Evolutionary conservation across 2,329 filamentous ascomycete species (phyloP).

Genomic region (Myriosclerotinia duriaeana): DNA sequence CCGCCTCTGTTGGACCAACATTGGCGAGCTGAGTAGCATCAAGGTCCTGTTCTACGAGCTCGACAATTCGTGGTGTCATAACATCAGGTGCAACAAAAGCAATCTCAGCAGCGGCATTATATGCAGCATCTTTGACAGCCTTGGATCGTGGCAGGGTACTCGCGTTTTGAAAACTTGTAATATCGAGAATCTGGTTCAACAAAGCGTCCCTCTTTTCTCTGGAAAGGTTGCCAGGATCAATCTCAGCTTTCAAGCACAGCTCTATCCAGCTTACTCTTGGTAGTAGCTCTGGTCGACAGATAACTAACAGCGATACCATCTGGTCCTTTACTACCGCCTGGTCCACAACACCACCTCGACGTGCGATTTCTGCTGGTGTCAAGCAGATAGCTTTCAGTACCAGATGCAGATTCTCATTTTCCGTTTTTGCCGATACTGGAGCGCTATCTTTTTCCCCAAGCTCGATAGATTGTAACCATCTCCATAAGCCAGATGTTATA

Average conservation of each 20-base stretch:
- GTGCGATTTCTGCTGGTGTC: conserved; percentile 50
- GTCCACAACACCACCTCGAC: conserved; percentile 47
- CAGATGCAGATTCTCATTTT: conserved; percentile 61
- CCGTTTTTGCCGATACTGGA: conserved; percentile 63
- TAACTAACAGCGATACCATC: conserved; percentile 72
- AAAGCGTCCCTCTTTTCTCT: conserved; percentile 61
- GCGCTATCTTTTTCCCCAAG: conserved; percentile 75
- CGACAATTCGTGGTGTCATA: conserved; percentile 73
- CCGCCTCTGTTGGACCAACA: conserved; percentile 83
- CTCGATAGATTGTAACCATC: conserved; percentile 69
- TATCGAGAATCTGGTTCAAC: conserved; percentile 62
- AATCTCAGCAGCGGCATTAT: conserved; percentile 81
- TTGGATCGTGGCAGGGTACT: conserved; percentile 40
- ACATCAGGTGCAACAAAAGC: conserved; percentile 87
- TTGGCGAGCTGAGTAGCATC: conserved; percentile 65
- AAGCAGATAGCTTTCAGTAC: conserved; percentile 64
- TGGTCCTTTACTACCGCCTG: conserved; percentile 61
- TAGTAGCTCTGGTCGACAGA: conserved; percentile 76
- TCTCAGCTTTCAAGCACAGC: conserved; percentile 71
- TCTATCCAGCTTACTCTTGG: conserved; percentile 86
- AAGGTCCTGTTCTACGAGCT: conserved; percentile 72
- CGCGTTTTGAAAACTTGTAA: conserved; percentile 51
- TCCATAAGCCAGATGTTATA: conserved; percentile 74
- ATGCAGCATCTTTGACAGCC: conserved; percentile 67
- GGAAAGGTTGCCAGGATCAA: conserved; percentile 81